Conservation (phyloP, 352 stramenopile genomes). For the Phytophthora macrochlamydospora region DNA sequence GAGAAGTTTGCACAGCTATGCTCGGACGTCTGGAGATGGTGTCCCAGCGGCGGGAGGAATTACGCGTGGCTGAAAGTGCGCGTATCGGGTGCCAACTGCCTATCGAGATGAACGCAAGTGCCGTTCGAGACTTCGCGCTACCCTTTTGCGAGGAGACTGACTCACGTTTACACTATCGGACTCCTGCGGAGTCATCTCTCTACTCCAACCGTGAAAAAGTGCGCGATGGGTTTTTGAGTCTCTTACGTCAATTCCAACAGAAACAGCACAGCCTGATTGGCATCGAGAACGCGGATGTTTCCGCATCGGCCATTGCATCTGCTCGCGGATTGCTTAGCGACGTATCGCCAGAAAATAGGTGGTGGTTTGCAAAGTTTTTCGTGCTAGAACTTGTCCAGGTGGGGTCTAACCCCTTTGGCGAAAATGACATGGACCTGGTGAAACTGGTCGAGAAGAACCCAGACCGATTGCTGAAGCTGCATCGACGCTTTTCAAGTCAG, state of each 20-base stretch:
- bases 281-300: constrained; percentile 39
- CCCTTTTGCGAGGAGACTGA: constrained; percentile 75
- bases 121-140: constrained; percentile 57
- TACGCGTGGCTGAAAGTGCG: constrained; percentile 56
- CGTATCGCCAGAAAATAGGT: constrained; percentile 59
- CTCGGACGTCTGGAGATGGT: constrained; percentile 34
- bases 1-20: constrained; percentile 32
- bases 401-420: constrained; percentile 67
- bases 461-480: constrained; percentile 67
- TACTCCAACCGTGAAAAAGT: constrained; percentile 77
- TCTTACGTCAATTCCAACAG: constrained; percentile 65
- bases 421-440: constrained; percentile 77
- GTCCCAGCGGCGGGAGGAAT: constrained; percentile 44
- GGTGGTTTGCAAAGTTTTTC: constrained; percentile 83
- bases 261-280: constrained; percentile 58
- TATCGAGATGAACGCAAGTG: constrained; percentile 58
- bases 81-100: constrained; percentile 55
- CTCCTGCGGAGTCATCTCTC: constrained; percentile 48
- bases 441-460: constrained; percentile 71
- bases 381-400: constrained; percentile 72
- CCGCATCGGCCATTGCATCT: constrained; percentile 29
- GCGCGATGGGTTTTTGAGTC: constrained; percentile 59
- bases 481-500: constrained; percentile 71
- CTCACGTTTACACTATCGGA: constrained; percentile 70
- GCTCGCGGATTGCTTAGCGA: constrained; percentile 42